phyloP scores from a whole-genome alignment of 441 rosid genomes.

The Jatropha multifida region DNA sequence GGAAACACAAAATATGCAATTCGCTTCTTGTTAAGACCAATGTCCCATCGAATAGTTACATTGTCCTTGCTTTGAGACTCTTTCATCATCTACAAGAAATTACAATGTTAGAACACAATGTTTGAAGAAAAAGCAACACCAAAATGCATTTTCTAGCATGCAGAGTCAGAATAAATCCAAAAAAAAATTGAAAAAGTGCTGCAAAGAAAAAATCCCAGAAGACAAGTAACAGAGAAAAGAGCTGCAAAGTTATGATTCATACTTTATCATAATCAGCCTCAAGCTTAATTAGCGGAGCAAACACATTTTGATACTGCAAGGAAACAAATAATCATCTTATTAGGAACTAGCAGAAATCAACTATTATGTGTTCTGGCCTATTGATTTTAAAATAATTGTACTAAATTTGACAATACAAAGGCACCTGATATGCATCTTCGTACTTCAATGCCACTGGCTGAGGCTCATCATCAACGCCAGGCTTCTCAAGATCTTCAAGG shows the following conservation, averaged over 20 bases:
- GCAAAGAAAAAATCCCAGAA: not conserved
- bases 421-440: slow-evolving; percentile 99
- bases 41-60: slow-evolving; percentile 94
- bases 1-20: slow-evolving; percentile 96
- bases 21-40: slow-evolving; percentile 97
- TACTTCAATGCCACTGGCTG: slow-evolving; percentile 90
- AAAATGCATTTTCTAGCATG: not conserved
- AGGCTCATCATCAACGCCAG: slow-evolving; percentile 99
- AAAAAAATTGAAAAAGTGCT: not conserved
- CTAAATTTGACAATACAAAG: slow-evolving; percentile 15
- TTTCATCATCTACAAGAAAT: slow-evolving; percentile 85
- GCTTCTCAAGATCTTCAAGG: slow-evolving; percentile 99
- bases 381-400: slow-evolving; percentile 10
- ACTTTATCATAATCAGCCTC: slow-evolving; percentile 99
- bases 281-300: slow-evolving; percentile 99
- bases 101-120: slow-evolving; percentile 19
- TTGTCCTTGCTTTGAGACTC: slow-evolving; percentile 99
- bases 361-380: not conserved
- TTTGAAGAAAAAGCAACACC: not conserved
- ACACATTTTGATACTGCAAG: slow-evolving; percentile 98
- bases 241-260: slow-evolving; percentile 22
- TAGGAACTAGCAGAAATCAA: slow-evolving; percentile 19
- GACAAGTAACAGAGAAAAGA: not conserved
- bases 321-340: slow-evolving; percentile 21
- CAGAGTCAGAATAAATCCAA: not conserved